Evolutionary conservation across 2,329 filamentous ascomycete species (phyloP), one percentile per base, ranked within the genome.

Genomic region (Pestalotiopsis sp.): DNA sequence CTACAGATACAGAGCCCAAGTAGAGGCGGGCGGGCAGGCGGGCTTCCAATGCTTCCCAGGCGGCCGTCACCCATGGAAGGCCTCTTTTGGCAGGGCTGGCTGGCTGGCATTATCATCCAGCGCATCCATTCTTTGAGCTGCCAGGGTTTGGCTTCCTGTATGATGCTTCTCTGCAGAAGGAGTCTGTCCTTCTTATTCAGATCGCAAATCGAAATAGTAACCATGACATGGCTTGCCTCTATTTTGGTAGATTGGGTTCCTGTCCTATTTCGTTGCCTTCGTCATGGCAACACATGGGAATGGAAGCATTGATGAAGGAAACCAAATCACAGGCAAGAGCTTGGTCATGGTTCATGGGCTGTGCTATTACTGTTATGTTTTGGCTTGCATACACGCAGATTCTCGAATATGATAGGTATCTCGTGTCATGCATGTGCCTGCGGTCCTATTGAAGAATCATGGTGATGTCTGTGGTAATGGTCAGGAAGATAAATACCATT

Each of bases 141-240:
- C 39, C 61, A 49, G 61, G 38, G 38, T 52, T 52, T 64, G 59
- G 38, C 38, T 25, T 64, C 61, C 61, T 49, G 38, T 27, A 64
- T 64, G 61, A 64, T 64, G 61, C 38, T 52, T 23, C 20, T 14
- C 6, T 49, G 61, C 61, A 64, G 27, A 39, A 39, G 59, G 59
- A 62, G 38, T 36, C 12, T 36, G 27, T 36, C 13, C 31, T 36
- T 39, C 38, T 39, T n/a, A 20, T 11, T 14, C 31, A 39, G 13
- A 7, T 12, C 38, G 27, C 36, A 36, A 62, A 39, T 62, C 11
- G 27, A 62, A 62, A 62, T 62, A 36, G 59, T 17, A 62, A 62
- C 31, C 27, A 62, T 62, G 59, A 62, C 59, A 62, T 39, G 59
- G 2, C 17, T 20, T n/a, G 31, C 31, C 45, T n/a, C 59, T 59